Evolutionary conservation across 805 yeast genomes (phyloP).

Genomic region (Candida koratica): DNA sequence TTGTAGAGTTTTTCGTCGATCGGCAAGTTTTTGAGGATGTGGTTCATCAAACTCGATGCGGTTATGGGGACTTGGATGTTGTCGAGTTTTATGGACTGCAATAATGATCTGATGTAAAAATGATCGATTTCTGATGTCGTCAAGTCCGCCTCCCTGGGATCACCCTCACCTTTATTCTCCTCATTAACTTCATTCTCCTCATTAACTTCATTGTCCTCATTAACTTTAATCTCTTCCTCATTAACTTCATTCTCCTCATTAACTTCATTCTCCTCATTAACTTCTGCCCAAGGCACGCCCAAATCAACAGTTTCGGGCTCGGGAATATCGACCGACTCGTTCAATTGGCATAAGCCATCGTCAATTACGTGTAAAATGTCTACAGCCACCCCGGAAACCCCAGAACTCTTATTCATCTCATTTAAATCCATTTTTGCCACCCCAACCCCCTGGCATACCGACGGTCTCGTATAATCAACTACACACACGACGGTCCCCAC

Average conservation of each 20-base stretch:
- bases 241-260: not conserved
- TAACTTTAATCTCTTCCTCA: conserved; percentile 1
- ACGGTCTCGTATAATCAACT: conserved; percentile 56
- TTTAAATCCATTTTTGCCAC: conserved; percentile 48
- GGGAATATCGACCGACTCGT: conserved; percentile 40
- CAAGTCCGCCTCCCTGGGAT: too few relatives aligned
- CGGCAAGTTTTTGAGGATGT: conserved; percentile 71
- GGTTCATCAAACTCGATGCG: conserved; percentile 70
- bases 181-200: conserved; percentile 14
- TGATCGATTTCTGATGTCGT: conserved; percentile 66
- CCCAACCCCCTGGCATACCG: conserved; percentile 72
- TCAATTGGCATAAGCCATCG: conserved; percentile 58
- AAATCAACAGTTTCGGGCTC: conserved; percentile 26
- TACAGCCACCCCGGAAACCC: conserved; percentile 73
- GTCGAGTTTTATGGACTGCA: conserved; percentile 62
- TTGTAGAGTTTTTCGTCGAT: conserved; percentile 51
- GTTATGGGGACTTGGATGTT: conserved; percentile 60
- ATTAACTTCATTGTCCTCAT: not conserved
- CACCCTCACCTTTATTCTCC: conserved; percentile 12
- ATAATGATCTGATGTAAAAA: conserved; percentile 65
- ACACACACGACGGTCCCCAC: conserved; percentile 68
- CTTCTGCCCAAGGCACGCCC: conserved; percentile 34
- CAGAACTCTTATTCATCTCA: conserved; percentile 45
- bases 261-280: not conserved
- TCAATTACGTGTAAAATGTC: conserved; percentile 60